Evolutionary conservation across 2,329 filamentous ascomycete genomes (phyloP).

Genomic region (Curvularia hawaiiensis): DNA sequence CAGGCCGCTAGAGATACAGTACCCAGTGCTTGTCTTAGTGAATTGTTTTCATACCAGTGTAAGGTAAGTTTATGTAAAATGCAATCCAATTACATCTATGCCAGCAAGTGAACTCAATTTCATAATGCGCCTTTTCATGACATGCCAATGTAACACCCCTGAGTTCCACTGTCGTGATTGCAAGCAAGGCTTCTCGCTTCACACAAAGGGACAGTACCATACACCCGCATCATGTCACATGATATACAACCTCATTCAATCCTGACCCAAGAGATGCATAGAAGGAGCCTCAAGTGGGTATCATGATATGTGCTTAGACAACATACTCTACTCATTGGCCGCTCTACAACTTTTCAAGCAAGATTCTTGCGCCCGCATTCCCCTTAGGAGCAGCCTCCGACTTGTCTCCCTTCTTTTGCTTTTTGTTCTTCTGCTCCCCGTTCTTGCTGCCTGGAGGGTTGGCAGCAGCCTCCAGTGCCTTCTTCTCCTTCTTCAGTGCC

Average conservation of each 20-base stretch:
- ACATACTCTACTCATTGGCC: not conserved
- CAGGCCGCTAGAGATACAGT: too few species aligned
- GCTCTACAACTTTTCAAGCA: slow-evolving; percentile 50
- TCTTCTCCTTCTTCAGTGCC: slow-evolving; percentile 74
- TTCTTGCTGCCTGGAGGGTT: slow-evolving; percentile 50
- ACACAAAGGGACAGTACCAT: not conserved
- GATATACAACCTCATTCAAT: not conserved
- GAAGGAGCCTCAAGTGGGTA: slow-evolving; percentile 4
- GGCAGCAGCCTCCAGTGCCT: slow-evolving; percentile 71
- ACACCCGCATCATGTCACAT: not conserved
- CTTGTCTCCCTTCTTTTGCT: slow-evolving; percentile 49
- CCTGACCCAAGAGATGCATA: not conserved
- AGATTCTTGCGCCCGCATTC: slow-evolving; percentile 55
- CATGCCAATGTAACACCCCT: too few species aligned
- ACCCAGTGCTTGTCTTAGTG: too few species aligned
- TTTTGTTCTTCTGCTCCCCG: slow-evolving; percentile 38
- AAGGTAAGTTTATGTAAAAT: too few species aligned
- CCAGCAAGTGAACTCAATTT: too few species aligned
- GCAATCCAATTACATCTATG: too few species aligned
- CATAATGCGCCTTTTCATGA: too few species aligned
- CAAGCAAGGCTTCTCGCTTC: too few species aligned
- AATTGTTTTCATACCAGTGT: too few species aligned
- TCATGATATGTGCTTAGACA: slow-evolving; percentile 11
- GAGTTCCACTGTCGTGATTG: too few species aligned
- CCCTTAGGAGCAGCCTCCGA: slow-evolving; percentile 44